These are phyloP conservation scores for Camellia japonica DNA, from an alignment of 148 eudicot genomes.

Conservation along the genomic window DNA sequence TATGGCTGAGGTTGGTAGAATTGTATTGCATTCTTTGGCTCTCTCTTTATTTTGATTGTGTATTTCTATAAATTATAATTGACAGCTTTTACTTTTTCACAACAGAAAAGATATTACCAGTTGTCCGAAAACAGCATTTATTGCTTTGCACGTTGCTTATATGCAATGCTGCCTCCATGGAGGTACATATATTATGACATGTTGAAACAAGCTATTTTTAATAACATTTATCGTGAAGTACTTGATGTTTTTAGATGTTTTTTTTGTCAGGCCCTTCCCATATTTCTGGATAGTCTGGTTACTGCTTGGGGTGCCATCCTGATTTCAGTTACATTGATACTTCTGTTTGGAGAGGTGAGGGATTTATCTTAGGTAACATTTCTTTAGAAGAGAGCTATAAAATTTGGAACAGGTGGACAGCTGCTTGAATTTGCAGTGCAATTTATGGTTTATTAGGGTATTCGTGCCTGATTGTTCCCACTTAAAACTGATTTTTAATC, in stretches of 20 bases:
- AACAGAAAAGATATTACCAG: slow-evolving; percentile 87
- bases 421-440: background rate
- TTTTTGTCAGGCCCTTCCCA: slow-evolving; percentile 81
- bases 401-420: background rate
- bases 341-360: slow-evolving; percentile 83
- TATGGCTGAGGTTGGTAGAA: background rate
- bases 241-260: slow-evolving; percentile 9
- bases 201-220: background rate
- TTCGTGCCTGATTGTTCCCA: background rate
- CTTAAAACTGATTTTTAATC: background rate
- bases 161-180: slow-evolving; percentile 98
- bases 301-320: slow-evolving; percentile 85
- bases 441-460: background rate
- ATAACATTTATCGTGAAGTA: background rate
- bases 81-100: slow-evolving; percentile 16
- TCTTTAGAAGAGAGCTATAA: background rate
- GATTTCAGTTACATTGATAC: slow-evolving; percentile 83
- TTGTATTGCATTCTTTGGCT: background rate
- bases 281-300: slow-evolving; percentile 76
- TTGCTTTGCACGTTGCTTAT: slow-evolving; percentile 91
- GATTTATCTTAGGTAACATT: background rate
- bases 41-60: slow-evolving; percentile 1
- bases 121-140: slow-evolving; percentile 84
- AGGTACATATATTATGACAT: slow-evolving; percentile 42
- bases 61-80: slow-evolving; percentile 16